Conservation (phyloP, 1,139 yeast genomes). For the Yamadazyma atmosphaerica region DNA sequence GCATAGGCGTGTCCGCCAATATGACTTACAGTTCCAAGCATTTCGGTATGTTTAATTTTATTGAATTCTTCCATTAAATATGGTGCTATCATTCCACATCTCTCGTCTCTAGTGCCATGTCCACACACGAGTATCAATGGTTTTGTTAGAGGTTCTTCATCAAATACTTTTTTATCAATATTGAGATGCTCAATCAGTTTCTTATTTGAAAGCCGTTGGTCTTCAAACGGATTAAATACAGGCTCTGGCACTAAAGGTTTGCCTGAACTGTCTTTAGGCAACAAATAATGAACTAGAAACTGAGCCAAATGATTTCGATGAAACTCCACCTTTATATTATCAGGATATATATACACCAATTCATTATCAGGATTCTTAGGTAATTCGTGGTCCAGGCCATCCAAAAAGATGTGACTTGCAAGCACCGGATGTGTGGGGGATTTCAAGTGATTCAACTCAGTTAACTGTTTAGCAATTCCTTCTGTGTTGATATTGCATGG, state of each 20-base stretch:
- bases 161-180: not conserved
- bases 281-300: conserved; percentile 45
- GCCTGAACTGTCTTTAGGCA: conserved; percentile 24
- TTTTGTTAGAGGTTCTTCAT: conserved; percentile 1
- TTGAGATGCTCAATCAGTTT: too few species aligned
- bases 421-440: conserved; percentile 46
- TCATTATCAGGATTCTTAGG: conserved; percentile 17
- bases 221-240: conserved; percentile 35
- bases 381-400: conserved; percentile 10
- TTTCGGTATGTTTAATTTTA: conserved; percentile 5
- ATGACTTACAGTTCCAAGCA: conserved; percentile 63
- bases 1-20: conserved; percentile 82
- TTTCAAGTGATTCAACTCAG: conserved; percentile 7
- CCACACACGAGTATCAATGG: conserved; percentile 61
- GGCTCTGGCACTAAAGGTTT: conserved; percentile 6
- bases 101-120: conserved; percentile 57
- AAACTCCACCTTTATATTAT: conserved; percentile 41
- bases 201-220: too few species aligned
- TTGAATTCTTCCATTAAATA: conserved; percentile 50
- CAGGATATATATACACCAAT: conserved; percentile 55
- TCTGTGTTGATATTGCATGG: conserved; percentile 58
- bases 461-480: conserved; percentile 16
- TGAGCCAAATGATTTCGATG: conserved; percentile 28
- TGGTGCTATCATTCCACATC: conserved; percentile 72
- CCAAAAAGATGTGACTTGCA: conserved; percentile 43